These are phyloP conservation scores for Ilex aquifolium DNA, from an alignment of 257 asterid genomes.

Conservation along the genomic window DNA sequence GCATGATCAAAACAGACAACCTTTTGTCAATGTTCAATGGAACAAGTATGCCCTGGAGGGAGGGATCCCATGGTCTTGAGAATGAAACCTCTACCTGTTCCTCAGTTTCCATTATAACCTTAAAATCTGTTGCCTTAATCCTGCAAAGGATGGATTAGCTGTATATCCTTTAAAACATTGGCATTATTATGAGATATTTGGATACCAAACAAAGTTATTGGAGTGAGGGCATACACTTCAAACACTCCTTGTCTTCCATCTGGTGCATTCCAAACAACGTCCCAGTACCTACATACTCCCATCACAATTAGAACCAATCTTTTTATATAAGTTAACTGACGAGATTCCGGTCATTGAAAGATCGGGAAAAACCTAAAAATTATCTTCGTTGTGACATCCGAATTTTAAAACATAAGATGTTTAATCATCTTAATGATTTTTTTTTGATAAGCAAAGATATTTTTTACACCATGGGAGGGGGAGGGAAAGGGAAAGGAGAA, in stretches of 20 bases:
- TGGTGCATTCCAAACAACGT: slow-evolving; percentile 39
- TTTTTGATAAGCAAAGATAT: too few species aligned
- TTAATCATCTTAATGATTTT: too few species aligned
- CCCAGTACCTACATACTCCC: slow-evolving; percentile 55
- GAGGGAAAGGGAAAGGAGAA: too few species aligned
- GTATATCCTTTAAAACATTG: too few species aligned
- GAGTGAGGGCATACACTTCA: not conserved
- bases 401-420: too few species aligned
- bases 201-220: too few species aligned
- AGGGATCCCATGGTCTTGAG: slow-evolving; percentile 37
- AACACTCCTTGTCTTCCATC: slow-evolving; percentile 10
- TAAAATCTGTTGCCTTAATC: slow-evolving; percentile 29
- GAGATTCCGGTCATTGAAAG: too few species aligned
- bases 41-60: slow-evolving; percentile 7
- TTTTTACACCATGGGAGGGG: too few species aligned
- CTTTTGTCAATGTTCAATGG: slow-evolving; percentile 54
- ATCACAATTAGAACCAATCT: not conserved
- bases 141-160: slow-evolving; percentile 14
- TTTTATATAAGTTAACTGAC: not conserved
- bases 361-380: too few species aligned
- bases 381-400: too few species aligned
- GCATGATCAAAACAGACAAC: slow-evolving; percentile 2
- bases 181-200: slow-evolving; percentile 17
- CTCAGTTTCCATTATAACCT: slow-evolving; percentile 26
- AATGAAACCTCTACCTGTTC: slow-evolving; percentile 61